These are phyloP conservation scores for Suhomyces canberraensis DNA, from an alignment of 805 yeast species.

Conservation along the genomic window DNA sequence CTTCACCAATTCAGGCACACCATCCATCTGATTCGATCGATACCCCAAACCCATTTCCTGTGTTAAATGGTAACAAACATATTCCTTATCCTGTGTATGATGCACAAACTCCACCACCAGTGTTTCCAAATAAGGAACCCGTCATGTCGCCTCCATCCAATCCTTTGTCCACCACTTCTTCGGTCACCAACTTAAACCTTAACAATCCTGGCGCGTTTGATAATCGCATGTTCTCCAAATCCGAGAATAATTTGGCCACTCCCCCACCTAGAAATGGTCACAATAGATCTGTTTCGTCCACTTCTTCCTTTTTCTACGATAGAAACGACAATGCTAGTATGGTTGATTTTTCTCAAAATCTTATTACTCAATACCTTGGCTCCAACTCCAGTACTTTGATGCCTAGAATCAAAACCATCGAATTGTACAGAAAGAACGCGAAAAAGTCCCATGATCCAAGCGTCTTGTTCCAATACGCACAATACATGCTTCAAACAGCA, in stretches of 20 bases:
- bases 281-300: constrained; percentile 34
- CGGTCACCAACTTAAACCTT: constrained; percentile 33
- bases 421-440: constrained; percentile 82
- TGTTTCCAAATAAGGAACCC: constrained; percentile 16
- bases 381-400: constrained; percentile 47
- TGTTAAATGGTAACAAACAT: neutral
- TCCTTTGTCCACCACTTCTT: constrained; percentile 31
- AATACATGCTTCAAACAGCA: constrained; percentile 84
- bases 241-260: constrained; percentile 25
- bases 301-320: constrained; percentile 36
- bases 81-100: constrained; percentile 16
- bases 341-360: constrained; percentile 51
- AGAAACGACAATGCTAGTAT: constrained; percentile 31
- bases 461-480: constrained; percentile 87
- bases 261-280: constrained; percentile 22
- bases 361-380: constrained; percentile 54
- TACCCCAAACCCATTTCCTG: neutral
- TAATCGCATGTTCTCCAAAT: constrained; percentile 14
- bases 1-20: neutral
- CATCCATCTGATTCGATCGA: neutral
- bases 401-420: constrained; percentile 80
- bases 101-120: constrained; percentile 27
- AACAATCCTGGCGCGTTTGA: constrained; percentile 4
- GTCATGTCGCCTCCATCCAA: constrained; percentile 25
- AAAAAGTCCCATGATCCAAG: constrained; percentile 81